Conservation (phyloP, 2,329 filamentous ascomycete genomes). For the Colletotrichum abscissum region DNA sequence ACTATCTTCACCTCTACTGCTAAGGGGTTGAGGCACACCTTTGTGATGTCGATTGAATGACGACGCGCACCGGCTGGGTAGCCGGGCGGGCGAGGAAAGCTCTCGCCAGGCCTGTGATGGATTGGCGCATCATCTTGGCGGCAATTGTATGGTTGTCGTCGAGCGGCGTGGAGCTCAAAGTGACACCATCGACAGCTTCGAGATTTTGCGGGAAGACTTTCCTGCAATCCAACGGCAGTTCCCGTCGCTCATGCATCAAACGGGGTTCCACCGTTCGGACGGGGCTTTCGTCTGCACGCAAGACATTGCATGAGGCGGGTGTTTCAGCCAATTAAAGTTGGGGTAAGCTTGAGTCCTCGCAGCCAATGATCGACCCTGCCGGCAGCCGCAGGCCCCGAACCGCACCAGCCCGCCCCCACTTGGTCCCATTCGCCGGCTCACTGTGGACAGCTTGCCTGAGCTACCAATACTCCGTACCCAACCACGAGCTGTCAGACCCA, state of each 20-base stretch:
- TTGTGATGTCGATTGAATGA: conserved; percentile 6
- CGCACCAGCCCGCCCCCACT: conserved; percentile 21
- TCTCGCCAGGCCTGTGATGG: conserved; percentile 22
- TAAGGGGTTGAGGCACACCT: background rate
- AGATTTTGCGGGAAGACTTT: conserved; percentile 32
- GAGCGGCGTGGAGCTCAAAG: conserved; percentile 14
- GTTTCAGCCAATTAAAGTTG: conserved; percentile 27
- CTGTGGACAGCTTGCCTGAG: conserved; percentile 35
- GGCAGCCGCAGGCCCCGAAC: conserved; percentile 24
- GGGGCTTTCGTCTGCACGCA: background rate
- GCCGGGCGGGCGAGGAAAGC: conserved; percentile 7
- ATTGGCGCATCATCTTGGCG: conserved; percentile 35
- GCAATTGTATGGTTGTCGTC: background rate
- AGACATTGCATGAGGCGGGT: conserved; percentile 10
- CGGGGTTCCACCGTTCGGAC: background rate
- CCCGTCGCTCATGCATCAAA: conserved; percentile 19
- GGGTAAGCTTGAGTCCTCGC: background rate
- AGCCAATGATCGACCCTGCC: conserved; percentile 21
- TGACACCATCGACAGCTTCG: conserved; percentile 1
- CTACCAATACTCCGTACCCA: background rate
- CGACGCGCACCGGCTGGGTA: background rate
- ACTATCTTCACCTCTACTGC: background rate
- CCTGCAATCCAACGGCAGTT: conserved; percentile 19
- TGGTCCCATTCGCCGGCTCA: conserved; percentile 12
- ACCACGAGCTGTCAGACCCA: background rate